These are phyloP conservation scores for Brettanomyces bruxellensis DNA, from an alignment of 805 yeast genomes.

Conservation along the genomic window DNA sequence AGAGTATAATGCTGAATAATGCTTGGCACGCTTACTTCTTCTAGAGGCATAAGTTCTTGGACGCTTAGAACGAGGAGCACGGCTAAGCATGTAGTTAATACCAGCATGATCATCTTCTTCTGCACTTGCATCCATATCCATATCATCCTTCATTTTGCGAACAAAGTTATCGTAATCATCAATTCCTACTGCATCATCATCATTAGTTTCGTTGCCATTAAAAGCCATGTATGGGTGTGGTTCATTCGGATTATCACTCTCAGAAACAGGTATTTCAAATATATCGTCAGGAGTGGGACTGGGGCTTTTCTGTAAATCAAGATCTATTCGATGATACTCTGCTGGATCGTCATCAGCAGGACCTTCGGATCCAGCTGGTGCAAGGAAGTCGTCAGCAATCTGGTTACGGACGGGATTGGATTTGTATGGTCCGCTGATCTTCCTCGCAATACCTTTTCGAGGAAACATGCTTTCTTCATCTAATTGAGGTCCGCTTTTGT, in stretches of 20 bases:
- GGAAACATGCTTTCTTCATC: background rate
- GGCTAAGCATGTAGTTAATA: slow-evolving; percentile 17
- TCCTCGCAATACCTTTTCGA: slow-evolving; percentile 14
- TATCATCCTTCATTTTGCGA: background rate
- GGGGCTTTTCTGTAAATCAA: background rate
- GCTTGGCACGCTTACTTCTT: background rate
- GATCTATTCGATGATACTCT: background rate
- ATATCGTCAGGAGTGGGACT: too few relatives aligned
- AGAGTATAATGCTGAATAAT: background rate
- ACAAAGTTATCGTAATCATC: slow-evolving; percentile 6
- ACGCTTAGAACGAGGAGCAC: background rate
- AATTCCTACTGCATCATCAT: slow-evolving; percentile 3
- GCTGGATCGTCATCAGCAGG: background rate
- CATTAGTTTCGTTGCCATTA: slow-evolving; percentile 3
- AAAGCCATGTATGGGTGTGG: too few relatives aligned
- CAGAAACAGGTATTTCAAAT: too few relatives aligned
- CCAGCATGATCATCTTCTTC: slow-evolving; percentile 20
- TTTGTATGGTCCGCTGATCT: background rate
- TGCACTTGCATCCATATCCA: slow-evolving; percentile 14
- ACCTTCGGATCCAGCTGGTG: slow-evolving; percentile 4
- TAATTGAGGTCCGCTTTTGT: too few relatives aligned
- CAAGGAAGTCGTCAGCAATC: background rate
- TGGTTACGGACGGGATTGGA: too few relatives aligned
- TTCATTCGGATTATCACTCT: too few relatives aligned
- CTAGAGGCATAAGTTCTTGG: background rate